These are phyloP conservation scores for Xylariaceae sp. DNA, from an alignment of 2,329 filamentous ascomycete species.

Conservation along the genomic window DNA sequence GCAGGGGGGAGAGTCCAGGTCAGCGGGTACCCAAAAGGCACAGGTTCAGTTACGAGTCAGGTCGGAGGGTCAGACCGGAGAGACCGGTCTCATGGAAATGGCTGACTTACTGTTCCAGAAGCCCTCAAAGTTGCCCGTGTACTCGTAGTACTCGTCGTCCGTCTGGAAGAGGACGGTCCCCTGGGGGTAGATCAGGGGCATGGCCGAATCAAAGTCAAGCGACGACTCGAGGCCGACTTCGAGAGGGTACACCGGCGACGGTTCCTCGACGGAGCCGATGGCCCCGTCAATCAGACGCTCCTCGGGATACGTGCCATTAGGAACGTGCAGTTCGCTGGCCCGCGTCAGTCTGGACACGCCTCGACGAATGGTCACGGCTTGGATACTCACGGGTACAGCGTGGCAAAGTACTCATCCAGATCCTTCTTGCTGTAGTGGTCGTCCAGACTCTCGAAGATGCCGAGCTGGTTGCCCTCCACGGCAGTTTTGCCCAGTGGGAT, in stretches of 20 bases:
- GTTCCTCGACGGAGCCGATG: slow-evolving; percentile 16
- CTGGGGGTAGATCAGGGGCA: slow-evolving; percentile 17
- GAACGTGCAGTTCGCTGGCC: slow-evolving; percentile 13
- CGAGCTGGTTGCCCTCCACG: slow-evolving; percentile 16
- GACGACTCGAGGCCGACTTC: slow-evolving; percentile 17
- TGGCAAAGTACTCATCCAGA: slow-evolving; percentile 25
- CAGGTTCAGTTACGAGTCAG: no score
- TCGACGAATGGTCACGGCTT: neutral
- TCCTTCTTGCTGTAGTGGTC: slow-evolving; percentile 28
- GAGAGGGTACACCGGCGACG: slow-evolving; percentile 13
- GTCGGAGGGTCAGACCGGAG: no score
- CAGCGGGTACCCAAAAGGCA: no score
- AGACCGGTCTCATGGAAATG: no score
- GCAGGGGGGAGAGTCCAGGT: no score
- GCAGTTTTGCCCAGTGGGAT: slow-evolving; percentile 14
- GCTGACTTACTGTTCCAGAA: slow-evolving; percentile 13
- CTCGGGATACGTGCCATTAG: slow-evolving; percentile 27
- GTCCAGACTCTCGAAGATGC: slow-evolving; percentile 28
- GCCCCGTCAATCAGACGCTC: slow-evolving; percentile 28
- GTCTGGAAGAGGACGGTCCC: slow-evolving; percentile 15
- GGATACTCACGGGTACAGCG: slow-evolving; percentile 18
- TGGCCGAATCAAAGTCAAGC: slow-evolving; percentile 16
- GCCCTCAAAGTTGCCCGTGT: slow-evolving; percentile 25
- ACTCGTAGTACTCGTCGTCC: slow-evolving; percentile 18
- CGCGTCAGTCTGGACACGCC: neutral